Base-by-base conservation (phyloP, 1,139 yeast genomes). In the Lodderomyces oxycetoniae region DNA sequence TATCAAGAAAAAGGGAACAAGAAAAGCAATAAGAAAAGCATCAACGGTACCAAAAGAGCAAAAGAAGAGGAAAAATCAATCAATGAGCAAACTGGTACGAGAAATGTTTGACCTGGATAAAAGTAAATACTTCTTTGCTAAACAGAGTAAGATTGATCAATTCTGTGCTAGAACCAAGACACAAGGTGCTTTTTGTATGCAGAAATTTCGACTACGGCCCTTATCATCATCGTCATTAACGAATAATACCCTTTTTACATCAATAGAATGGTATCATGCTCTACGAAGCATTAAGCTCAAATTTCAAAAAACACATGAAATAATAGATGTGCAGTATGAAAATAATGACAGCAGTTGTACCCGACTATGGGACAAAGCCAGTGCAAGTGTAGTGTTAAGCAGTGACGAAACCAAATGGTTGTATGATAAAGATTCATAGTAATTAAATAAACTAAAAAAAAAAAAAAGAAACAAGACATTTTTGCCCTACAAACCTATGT, bases 11-110 rank as follows among this genome's bases (percentile, higher is more conserved):
- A 22, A 19, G 13, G 21, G 21, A 6, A 30, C 13, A 6, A 16
- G 16, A 7, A 15, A 7, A n/a, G 3, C 16, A 16, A n/a, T 22
- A 10, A 16, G 13, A 5, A 16, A 11, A 30, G 15, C 7, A 25
- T 11, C 28, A 7, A 4, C 28, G 11, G 5, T 10, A 25, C 14
- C 14, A n/a, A 30, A 24, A 24, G 6, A 11, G 6, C 8, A 19
- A n/a, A 30, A 24, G 16, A 30, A 25, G 28, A 13, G 5, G 4
- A 25, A 30, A 16, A 31, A 31, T 19, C 34, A 31, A 19, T 31
- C 34, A 2, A 31, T 31, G 34, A 31, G 34, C 15, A 19, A 19
- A 5, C 28, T 17, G n/a, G 34, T 31, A 17, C 29, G 34, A 3
- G 34, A 31, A 20, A 17, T 20, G 4, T 30, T 20, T 14, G 26